Percentiles rank a stretch among this genome's conserved stretches.
Evolutionary conservation across 1,284 basidiomycete species (phyloP).

Genomic region (Puccinia polysora): DNA sequence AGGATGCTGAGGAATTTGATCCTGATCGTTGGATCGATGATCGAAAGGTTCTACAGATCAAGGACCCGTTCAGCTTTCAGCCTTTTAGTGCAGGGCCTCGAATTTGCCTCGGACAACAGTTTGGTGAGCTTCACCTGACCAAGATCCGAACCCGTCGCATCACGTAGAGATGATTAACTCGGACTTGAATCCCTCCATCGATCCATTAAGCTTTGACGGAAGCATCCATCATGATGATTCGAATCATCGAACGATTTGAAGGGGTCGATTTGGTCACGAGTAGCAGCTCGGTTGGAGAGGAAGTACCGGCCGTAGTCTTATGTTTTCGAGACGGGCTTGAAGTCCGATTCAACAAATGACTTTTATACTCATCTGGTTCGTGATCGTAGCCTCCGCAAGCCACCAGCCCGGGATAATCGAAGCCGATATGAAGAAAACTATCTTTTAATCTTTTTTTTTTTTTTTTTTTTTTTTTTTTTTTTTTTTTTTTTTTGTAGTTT

Average conservation of each 20-base stretch:
- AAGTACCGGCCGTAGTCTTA: conserved; percentile 9
- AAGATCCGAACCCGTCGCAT: too few species aligned
- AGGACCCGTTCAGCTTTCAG: conserved; percentile 45
- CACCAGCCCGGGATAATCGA: too few species aligned
- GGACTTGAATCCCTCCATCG: not conserved
- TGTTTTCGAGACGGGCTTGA: conserved; percentile 27
- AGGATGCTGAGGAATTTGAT: conserved; percentile 65
- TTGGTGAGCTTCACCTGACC: too few species aligned
- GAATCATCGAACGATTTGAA: conserved; percentile 63
- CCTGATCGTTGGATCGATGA: conserved; percentile 58
- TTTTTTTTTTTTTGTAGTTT: too few species aligned
- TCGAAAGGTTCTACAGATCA: conserved; percentile 13
- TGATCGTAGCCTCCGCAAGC: too few species aligned
- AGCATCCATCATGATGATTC: conserved; percentile 64
- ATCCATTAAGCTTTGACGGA: conserved; percentile 60
- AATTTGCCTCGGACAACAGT: conserved; percentile 65
- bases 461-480: too few species aligned
- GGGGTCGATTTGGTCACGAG: conserved; percentile 58
- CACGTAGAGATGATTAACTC: not conserved
- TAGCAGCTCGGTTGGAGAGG: not conserved
- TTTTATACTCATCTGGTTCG: too few species aligned
- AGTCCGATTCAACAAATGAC: conserved; percentile 28
- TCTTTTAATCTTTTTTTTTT: too few species aligned
- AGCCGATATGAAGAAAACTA: too few species aligned
- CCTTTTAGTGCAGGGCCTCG: conserved; percentile 46